Conservation (phyloP, 352 stramenopile genomes). For the Lagenidium giganteum region DNA sequence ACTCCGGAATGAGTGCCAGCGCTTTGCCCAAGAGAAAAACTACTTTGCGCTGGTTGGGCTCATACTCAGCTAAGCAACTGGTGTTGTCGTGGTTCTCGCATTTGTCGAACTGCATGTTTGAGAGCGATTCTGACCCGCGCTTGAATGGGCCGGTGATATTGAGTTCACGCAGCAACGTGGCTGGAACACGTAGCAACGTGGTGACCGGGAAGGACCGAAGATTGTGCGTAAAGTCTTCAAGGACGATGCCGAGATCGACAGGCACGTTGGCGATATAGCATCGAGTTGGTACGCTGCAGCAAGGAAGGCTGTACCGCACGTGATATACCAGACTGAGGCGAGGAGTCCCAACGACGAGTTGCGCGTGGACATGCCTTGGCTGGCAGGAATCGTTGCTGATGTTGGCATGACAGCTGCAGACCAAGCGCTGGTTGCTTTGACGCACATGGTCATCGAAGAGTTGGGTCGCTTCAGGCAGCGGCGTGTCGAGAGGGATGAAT, state of each 20-base stretch:
- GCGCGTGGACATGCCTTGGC: no score
- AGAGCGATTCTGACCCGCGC: slow-evolving; percentile 12
- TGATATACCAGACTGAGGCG: no score
- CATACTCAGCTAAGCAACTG: no score
- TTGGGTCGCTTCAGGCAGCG: no score
- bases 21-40: slow-evolving; percentile 1
- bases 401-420: no score
- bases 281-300: slow-evolving; percentile 14
- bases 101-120: slow-evolving; percentile 15
- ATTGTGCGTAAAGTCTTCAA: slow-evolving; percentile 10
- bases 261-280: slow-evolving; percentile 11
- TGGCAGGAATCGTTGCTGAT: no score
- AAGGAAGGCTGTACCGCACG: no score
- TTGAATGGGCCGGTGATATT: background rate
- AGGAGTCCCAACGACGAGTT: no score
- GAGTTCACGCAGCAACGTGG: background rate
- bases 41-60: slow-evolving; percentile 6
- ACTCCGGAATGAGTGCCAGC: slow-evolving; percentile 4
- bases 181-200: slow-evolving; percentile 7
- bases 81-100: slow-evolving; percentile 11
- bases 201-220: slow-evolving; percentile 13
- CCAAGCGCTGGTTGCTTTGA: no score
- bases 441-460: no score
- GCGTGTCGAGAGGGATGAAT: no score
- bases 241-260: slow-evolving; percentile 10